Percentiles rank a stretch among this genome's conserved stretches.
These are phyloP conservation scores for Chaetoceros muelleri DNA, from an alignment of 108 stramenopile species.

Conservation along the genomic window DNA sequence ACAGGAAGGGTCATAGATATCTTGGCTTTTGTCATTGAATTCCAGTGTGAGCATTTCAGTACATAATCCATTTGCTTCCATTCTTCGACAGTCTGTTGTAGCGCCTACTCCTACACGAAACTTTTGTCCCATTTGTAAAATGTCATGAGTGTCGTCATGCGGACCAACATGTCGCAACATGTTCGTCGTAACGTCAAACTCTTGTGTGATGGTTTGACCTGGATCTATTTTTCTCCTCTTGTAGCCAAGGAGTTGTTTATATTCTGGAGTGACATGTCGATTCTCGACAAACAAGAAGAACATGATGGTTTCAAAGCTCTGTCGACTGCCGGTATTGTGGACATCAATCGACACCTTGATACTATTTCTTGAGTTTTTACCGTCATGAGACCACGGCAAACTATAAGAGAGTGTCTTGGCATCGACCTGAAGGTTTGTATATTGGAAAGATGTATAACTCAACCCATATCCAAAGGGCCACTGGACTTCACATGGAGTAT, in stretches of 20 bases:
- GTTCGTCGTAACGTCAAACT: constrained; percentile 15
- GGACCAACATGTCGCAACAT: constrained; percentile 38
- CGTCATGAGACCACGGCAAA: background rate
- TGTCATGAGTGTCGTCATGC: constrained; percentile 39
- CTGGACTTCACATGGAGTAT: constrained; percentile 40
- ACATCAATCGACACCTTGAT: constrained; percentile 20
- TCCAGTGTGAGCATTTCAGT: constrained; percentile 12
- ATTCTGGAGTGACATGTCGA: constrained; percentile 47
- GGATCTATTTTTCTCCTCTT: constrained; percentile 33
- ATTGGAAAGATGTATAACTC: constrained; percentile 37
- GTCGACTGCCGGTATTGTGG: constrained; percentile 25
- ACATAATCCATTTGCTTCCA: constrained; percentile 11
- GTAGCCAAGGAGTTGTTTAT: constrained; percentile 42
- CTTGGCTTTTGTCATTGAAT: constrained; percentile 5
- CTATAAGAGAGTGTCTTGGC: constrained; percentile 9
- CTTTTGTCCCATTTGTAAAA: constrained; percentile 24
- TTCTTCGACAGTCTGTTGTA: constrained; percentile 29
- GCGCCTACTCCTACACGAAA: constrained; percentile 42
- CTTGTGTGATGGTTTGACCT: constrained; percentile 13
- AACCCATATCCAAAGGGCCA: constrained; percentile 64
- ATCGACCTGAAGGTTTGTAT: constrained; percentile 11
- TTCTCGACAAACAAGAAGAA: constrained; percentile 48
- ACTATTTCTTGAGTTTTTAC: background rate
- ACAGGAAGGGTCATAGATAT: constrained; percentile 26
- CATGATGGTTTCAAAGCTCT: constrained; percentile 25